phyloP scores from a whole-genome alignment of 495 filamentous ascomycete species.

The Tuber aestivum region DNA sequence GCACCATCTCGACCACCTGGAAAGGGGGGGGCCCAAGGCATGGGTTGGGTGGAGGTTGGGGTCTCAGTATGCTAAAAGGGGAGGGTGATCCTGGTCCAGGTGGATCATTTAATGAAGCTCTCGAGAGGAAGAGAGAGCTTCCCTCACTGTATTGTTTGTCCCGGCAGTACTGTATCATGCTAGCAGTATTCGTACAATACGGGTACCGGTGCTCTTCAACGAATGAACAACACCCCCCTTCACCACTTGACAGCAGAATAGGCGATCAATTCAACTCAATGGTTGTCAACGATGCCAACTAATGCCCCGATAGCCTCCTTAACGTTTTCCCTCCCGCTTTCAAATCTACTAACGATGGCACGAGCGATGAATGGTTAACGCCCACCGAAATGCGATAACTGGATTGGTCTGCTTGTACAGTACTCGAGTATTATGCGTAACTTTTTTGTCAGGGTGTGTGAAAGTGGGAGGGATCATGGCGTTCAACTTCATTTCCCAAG shows the following conservation, averaged over 20 bases:
- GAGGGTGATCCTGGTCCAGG: neutral
- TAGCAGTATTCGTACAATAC: too few relatives aligned
- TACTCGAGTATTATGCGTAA: neutral
- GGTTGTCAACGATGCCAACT: neutral
- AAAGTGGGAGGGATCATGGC: constrained; percentile 29
- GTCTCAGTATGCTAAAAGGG: constrained; percentile 33
- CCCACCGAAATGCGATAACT: neutral
- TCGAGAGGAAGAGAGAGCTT: too few relatives aligned
- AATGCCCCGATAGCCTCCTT: neutral
- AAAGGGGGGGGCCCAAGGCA: neutral
- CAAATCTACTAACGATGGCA: neutral
- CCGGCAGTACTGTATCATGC: neutral
- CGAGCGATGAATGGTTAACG: neutral
- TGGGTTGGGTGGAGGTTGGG: constrained; percentile 27
- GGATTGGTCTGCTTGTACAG: neutral
- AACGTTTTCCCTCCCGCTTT: neutral
- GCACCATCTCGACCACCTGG: neutral
- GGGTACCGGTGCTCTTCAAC: neutral
- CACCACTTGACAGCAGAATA: neutral
- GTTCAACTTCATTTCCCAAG: constrained; percentile 36
- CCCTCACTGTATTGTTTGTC: neutral
- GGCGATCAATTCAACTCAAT: neutral
- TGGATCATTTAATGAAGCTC: too few relatives aligned
- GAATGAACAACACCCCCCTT: neutral
- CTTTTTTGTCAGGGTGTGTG: neutral